Evolutionary conservation across 164 flowering plant genomes (phyloP).

Genomic region (Santalum album): DNA sequence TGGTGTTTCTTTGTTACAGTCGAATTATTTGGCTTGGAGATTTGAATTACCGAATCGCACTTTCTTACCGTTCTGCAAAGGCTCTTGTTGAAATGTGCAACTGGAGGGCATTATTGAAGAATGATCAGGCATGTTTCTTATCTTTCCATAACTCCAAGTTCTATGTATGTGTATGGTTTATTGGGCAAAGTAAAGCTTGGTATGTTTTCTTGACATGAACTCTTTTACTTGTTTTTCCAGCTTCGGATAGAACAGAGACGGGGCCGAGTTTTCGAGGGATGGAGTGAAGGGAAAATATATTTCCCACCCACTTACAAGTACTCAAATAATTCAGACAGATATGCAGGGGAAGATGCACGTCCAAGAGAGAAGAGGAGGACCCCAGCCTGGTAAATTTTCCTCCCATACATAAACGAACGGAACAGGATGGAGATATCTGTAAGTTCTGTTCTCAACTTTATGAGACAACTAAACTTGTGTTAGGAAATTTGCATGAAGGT

Average conservation of each 20-base stretch:
- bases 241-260: conserved; percentile 48
- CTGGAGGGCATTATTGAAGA: conserved; percentile 83
- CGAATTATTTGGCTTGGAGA: conserved; percentile 98
- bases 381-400: conserved; percentile 68
- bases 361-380: conserved; percentile 82
- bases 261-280: conserved; percentile 57
- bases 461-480: neutral
- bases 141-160: neutral
- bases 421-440: neutral
- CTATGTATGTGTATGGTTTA: neutral
- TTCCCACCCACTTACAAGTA: conserved; percentile 77
- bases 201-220: conserved; percentile 5
- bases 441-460: neutral
- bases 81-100: conserved; percentile 96
- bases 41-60: conserved; percentile 84
- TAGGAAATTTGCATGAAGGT: conserved; percentile 40
- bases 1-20: conserved; percentile 46
- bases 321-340: conserved; percentile 59
- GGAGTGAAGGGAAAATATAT: conserved; percentile 63
- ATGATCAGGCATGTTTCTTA: conserved; percentile 68
- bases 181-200: neutral
- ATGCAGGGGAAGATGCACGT: conserved; percentile 53
- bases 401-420: neutral
- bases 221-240: conserved; percentile 22
- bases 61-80: conserved; percentile 83